These are phyloP conservation scores for Diaporthe sp. DNA, from an alignment of 2,329 filamentous ascomycete species.

Conservation along the genomic window DNA sequence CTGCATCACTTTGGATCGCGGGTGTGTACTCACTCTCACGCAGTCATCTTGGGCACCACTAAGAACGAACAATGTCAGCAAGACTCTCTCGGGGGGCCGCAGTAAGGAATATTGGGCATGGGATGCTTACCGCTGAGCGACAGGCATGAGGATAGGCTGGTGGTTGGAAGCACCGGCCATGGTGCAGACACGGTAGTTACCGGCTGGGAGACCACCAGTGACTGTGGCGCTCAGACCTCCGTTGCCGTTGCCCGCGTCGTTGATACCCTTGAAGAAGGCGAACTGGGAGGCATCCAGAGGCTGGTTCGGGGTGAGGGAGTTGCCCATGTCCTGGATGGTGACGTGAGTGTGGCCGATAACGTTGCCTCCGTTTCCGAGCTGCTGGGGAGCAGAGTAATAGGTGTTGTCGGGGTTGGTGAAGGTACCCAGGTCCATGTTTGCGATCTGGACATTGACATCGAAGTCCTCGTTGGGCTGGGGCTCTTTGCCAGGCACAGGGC, in stretches of 20 bases:
- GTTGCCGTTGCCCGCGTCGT: constrained; percentile 70
- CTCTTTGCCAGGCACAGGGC: constrained; percentile 66
- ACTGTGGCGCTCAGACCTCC: constrained; percentile 69
- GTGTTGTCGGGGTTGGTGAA: constrained; percentile 73
- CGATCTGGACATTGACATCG: constrained; percentile 65
- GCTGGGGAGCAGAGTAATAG: constrained; percentile 73
- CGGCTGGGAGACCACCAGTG: constrained; percentile 69
- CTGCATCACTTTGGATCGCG: background rate
- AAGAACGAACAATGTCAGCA: background rate
- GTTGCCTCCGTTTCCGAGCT: constrained; percentile 61
- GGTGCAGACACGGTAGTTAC: constrained; percentile 76
- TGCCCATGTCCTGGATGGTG: constrained; percentile 69
- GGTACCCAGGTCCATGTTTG: constrained; percentile 68
- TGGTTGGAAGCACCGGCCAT: constrained; percentile 76
- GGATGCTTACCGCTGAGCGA: constrained; percentile 65
- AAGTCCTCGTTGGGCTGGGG: constrained; percentile 64
- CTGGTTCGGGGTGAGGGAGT: constrained; percentile 62
- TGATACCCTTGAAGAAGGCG: constrained; percentile 77
- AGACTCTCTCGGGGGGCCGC: background rate
- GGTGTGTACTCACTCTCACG: constrained; percentile 60
- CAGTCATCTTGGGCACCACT: constrained; percentile 77
- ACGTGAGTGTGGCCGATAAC: constrained; percentile 73
- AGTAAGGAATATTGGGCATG: background rate
- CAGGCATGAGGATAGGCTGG: constrained; percentile 75
- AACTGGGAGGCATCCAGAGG: constrained; percentile 68